Conservation (phyloP, 1,284 basidiomycete genomes). For the Chondrostereum purpureum region DNA sequence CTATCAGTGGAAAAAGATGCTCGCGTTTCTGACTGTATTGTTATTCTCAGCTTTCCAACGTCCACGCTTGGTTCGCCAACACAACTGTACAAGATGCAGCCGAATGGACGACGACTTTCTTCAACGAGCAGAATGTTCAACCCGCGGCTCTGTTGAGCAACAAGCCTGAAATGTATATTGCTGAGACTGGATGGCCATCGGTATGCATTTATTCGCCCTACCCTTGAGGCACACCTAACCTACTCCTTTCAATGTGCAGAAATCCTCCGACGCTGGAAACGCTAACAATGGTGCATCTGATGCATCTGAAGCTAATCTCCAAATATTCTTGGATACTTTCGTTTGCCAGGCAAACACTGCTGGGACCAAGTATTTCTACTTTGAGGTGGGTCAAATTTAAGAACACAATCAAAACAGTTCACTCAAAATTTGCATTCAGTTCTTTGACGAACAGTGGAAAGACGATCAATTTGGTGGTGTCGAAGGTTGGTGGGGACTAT, state of each 20-base stretch:
- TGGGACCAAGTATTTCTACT: constrained; percentile 81
- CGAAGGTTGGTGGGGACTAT: constrained; percentile 64
- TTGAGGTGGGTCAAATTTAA: constrained; percentile 45
- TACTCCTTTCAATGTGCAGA: constrained; percentile 25
- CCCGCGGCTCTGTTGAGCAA: constrained; percentile 48
- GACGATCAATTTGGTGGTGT: constrained; percentile 75
- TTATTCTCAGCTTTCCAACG: constrained; percentile 57
- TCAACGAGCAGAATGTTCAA: constrained; percentile 48
- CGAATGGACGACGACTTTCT: constrained; percentile 40
- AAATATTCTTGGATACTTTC: constrained; percentile 78
- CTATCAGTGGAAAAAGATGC: not conserved
- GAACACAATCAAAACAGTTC: constrained; percentile 2
- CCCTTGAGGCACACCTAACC: not conserved
- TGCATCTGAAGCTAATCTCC: constrained; percentile 64
- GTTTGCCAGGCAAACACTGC: constrained; percentile 84
- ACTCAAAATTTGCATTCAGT: constrained; percentile 35
- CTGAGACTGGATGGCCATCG: constrained; percentile 93
- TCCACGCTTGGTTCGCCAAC: constrained; percentile 85
- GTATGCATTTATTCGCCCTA: constrained; percentile 36
- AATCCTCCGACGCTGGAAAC: constrained; percentile 49
- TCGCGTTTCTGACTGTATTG: not conserved
- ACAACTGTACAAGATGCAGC: constrained; percentile 66
- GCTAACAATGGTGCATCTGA: constrained; percentile 58
- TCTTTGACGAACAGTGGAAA: constrained; percentile 86
- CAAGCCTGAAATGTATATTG: constrained; percentile 75